Base-by-base conservation (phyloP, 2,329 filamentous ascomycete species). In the Arachnomyces sp. region DNA sequence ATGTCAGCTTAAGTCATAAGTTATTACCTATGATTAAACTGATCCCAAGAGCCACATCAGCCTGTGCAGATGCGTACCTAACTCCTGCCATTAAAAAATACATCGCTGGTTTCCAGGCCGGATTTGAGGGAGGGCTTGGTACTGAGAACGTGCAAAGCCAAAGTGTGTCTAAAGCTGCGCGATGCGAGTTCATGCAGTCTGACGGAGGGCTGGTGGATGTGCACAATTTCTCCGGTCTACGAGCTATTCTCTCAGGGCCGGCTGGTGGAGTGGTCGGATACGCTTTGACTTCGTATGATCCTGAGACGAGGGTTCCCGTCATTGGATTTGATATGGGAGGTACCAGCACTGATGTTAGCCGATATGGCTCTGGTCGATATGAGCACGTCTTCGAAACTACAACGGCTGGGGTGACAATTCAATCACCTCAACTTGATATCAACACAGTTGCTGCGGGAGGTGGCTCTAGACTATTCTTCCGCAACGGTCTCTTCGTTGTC, bases 291-390 rank as follows among this genome's bases (percentile, higher is more conserved):
- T 89, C 82, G 1, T 94, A 90, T 55, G 88, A 94, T 50, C 73
- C 80, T 0, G 69, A 81, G 42, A 89, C 83, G 0, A 82, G 78
- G 53, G 84, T 77, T 2, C 86, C 87, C 0, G 82, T 94, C 5
- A 93, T 94, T 53, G 88, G 88, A 0, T 94, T 94, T 54, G 88
- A 94, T 55, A 94, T 94, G 88, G 85, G 85, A 32, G 87, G 87
- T 12, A 94, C 88, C 0, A 87, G 82, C 46, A 94, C 88, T 1
- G 88, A 94, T 61, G 86, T 94, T 8, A 90, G 84, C 35, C 73
- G 88, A 36, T 94, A 90, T 52, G 84, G 82, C 4, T 79, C 82
- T 39, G 87, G 88, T 17, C 73, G 83, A 38, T 93, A 93, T 53
- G 87, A 94, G 52, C 88, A 94, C 55, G 85, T 92, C 1, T 94